Percentiles rank a stretch among this genome's conserved stretches.
These are phyloP conservation scores for Strobilomyces dryophilus DNA, from an alignment of 768 basidiomycete genomes.

Conservation along the genomic window DNA sequence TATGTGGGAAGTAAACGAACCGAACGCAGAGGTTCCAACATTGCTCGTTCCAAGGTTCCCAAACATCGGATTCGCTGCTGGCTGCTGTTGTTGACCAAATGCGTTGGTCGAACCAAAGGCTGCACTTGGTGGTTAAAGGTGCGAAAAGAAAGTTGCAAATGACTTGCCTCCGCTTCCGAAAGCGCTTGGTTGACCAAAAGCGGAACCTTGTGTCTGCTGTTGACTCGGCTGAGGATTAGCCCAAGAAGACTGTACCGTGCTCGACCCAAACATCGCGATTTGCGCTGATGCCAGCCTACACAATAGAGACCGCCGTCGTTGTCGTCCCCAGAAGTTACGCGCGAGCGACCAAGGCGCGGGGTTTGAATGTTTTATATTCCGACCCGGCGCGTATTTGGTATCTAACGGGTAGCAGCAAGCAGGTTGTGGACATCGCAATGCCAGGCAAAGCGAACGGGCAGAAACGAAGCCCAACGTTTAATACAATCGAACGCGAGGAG, in stretches of 20 bases:
- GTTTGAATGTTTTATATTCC: constrained; percentile 14
- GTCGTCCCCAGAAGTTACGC: constrained; percentile 11
- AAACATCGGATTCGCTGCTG: constrained; percentile 78
- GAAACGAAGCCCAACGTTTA: constrained; percentile 57
- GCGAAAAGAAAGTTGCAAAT: constrained; percentile 26
- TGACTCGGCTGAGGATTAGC: constrained; percentile 62
- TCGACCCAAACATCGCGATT: constrained; percentile 62
- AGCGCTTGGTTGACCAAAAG: constrained; percentile 67
- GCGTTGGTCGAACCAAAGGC: constrained; percentile 52
- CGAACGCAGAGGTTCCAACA: constrained; percentile 34
- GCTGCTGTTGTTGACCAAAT: constrained; percentile 67
- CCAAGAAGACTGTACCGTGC: constrained; percentile 59
- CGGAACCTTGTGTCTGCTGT: constrained; percentile 47
- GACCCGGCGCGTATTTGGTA: constrained; percentile 20
- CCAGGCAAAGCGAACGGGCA: constrained; percentile 42
- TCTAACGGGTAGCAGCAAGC: not conserved
- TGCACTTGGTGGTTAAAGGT: constrained; percentile 29
- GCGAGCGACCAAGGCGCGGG: constrained; percentile 17
- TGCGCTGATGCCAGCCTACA: constrained; percentile 19
- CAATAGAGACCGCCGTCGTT: constrained; percentile 20
- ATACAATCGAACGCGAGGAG: constrained; percentile 76
- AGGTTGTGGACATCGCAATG: constrained; percentile 35
- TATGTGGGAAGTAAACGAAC: constrained; percentile 19
- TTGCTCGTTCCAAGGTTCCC: constrained; percentile 48
- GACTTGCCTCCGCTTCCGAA: constrained; percentile 54